Percentiles rank a stretch among this genome's conserved stretches.
Evolutionary conservation across 2,329 filamentous ascomycete species (phyloP).

Genomic region (Talaromyces sp.): DNA sequence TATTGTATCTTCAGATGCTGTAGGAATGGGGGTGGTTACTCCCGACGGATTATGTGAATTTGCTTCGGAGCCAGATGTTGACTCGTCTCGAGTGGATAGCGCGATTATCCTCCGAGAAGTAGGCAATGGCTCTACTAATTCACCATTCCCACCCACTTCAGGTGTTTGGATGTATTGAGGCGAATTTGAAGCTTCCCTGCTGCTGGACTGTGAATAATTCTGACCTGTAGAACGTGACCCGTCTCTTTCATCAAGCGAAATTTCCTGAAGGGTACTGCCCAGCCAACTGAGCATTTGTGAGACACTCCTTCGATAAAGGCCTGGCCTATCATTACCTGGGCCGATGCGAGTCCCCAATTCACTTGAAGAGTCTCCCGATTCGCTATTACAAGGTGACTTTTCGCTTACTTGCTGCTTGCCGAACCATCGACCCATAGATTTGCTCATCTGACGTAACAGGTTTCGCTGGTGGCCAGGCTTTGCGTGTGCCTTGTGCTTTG

Average conservation of each 20-base stretch:
- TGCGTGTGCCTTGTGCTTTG: slow-evolving; percentile 40
- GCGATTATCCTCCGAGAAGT: background rate
- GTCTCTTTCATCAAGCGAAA: slow-evolving; percentile 2
- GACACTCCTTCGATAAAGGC: background rate
- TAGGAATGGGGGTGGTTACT: background rate
- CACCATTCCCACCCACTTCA: background rate
- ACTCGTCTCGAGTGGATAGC: slow-evolving; percentile 1
- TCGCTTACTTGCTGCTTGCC: background rate
- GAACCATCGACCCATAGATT: background rate
- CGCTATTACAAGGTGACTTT: background rate
- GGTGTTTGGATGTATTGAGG: background rate
- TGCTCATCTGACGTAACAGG: background rate
- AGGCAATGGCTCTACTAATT: background rate
- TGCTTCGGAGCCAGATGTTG: background rate
- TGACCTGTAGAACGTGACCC: background rate
- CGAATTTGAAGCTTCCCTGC: background rate
- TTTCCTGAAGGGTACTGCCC: background rate
- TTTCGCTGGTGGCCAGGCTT: slow-evolving; percentile 14
- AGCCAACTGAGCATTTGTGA: background rate
- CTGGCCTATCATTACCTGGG: background rate
- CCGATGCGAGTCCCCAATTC: background rate
- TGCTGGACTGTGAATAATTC: background rate
- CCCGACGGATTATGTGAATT: background rate
- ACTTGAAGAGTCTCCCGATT: slow-evolving; percentile 1
- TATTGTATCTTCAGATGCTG: slow-evolving; percentile 1